These are phyloP conservation scores for Wallacemonas sp. DNA, from an alignment of 208 protist species.

Conservation along the genomic window DNA sequence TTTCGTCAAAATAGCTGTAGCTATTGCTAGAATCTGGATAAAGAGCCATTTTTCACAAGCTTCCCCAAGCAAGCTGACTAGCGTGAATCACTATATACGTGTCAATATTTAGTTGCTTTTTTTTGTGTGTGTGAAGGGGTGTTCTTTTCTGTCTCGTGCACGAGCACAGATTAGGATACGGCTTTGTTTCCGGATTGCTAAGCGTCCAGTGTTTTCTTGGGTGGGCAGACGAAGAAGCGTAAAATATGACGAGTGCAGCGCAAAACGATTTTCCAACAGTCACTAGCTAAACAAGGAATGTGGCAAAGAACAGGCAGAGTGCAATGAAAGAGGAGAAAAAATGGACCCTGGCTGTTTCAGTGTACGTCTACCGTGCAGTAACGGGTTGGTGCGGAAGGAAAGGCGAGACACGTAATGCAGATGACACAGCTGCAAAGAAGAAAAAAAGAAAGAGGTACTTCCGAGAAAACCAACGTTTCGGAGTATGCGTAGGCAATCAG, in stretches of 20 bases:
- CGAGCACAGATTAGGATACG: too few relatives aligned
- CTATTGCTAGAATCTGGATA: neutral
- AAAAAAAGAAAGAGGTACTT: slow-evolving; percentile 2
- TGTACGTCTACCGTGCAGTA: too few relatives aligned
- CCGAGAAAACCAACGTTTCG: neutral
- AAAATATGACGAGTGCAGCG: neutral
- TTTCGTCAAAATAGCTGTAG: slow-evolving; percentile 8
- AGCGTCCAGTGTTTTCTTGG: too few relatives aligned
- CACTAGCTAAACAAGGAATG: neutral
- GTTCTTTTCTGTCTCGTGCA: neutral
- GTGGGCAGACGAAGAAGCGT: neutral
- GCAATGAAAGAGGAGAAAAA: slow-evolving; percentile 18
- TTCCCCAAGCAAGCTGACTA: too few relatives aligned
- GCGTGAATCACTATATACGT: too few relatives aligned
- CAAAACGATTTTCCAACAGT: slow-evolving; percentile 1
- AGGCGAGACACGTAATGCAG: too few relatives aligned
- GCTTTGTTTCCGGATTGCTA: too few relatives aligned
- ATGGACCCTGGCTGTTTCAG: too few relatives aligned
- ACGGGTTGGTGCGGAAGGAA: too few relatives aligned
- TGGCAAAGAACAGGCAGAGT: neutral
- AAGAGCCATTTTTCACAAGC: slow-evolving; percentile 7
- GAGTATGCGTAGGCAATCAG: neutral
- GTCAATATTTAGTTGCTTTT: too few relatives aligned
- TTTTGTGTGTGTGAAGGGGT: neutral
- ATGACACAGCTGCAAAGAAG: too few relatives aligned